Conservation (phyloP, 1,139 yeast genomes). For the Pneumocystis sp. region DNA sequence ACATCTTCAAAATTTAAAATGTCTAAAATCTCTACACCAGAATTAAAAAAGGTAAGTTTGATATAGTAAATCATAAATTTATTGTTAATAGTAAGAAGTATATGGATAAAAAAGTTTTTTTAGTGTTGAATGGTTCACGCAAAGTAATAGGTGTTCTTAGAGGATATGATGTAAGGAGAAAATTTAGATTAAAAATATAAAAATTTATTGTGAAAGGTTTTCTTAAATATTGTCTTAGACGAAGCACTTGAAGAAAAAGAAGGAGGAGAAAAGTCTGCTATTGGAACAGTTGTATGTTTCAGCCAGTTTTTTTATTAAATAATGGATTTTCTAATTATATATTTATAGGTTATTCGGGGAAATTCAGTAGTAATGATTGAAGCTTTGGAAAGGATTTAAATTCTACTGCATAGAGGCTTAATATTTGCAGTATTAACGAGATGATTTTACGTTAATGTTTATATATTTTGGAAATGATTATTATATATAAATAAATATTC, state of each 20-base stretch:
- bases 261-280: slow-evolving; percentile 36
- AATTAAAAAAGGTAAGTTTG: slow-evolving; percentile 33
- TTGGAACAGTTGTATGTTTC: slow-evolving; percentile 40
- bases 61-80: background rate
- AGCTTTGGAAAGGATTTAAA: slow-evolving; percentile 10
- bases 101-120: slow-evolving; percentile 55
- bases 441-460: background rate
- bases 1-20: background rate
- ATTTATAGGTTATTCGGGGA: slow-evolving; percentile 26
- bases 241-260: slow-evolving; percentile 52
- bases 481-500: background rate
- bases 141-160: slow-evolving; percentile 56
- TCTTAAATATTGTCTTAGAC: slow-evolving; percentile 56
- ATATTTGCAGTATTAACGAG: background rate
- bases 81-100: slow-evolving; percentile 31
- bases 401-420: background rate
- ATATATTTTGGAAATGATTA: background rate
- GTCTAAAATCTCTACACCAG: slow-evolving; percentile 41
- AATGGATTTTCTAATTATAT: background rate
- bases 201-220: slow-evolving; percentile 27
- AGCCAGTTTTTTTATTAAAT: slow-evolving; percentile 16
- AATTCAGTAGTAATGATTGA: slow-evolving; percentile 32
- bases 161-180: slow-evolving; percentile 52
- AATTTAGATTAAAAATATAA: slow-evolving; percentile 2
- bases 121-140: slow-evolving; percentile 57